A percentile compares a stretch with the other conserved stretches of the same genome.
Evolutionary conservation across 2,329 filamentous ascomycete genomes (phyloP).

Genomic region (Penicillium freii): DNA sequence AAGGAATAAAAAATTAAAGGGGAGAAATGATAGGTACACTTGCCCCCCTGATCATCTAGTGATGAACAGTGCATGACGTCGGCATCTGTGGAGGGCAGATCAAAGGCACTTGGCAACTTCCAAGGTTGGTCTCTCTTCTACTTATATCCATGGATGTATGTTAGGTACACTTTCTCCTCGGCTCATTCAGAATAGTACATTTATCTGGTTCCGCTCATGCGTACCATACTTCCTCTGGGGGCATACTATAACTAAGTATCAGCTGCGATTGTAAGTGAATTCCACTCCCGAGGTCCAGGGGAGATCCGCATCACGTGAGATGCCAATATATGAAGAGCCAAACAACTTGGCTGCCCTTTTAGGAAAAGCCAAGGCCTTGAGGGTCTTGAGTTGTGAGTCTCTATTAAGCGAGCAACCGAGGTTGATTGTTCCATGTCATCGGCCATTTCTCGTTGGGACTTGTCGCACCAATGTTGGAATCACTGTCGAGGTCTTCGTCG

Average conservation of each 20-base stretch:
- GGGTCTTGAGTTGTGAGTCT: no score
- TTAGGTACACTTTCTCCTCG: background rate
- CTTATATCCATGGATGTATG: no score
- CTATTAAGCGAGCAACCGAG: no score
- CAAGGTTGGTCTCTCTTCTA: background rate
- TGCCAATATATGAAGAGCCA: no score
- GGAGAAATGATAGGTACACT: background rate
- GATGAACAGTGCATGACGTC: slow-evolving; percentile 23
- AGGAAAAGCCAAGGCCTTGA: no score
- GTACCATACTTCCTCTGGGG: background rate
- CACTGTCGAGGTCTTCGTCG: background rate
- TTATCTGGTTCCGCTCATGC: background rate
- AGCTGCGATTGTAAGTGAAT: background rate
- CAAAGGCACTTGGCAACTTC: background rate
- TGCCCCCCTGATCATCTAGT: slow-evolving; percentile 15
- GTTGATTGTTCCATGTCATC: no score
- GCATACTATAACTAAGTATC: no score
- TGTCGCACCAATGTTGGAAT: background rate
- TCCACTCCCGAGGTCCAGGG: background rate
- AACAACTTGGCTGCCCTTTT: no score
- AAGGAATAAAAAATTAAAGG: background rate
- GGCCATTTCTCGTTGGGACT: background rate
- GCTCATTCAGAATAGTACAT: background rate
- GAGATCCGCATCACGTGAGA: no score
- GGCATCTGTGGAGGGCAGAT: background rate